Conservation (phyloP, 192 early-diverging fungal species). For the Umbelopsis ramanniana region DNA sequence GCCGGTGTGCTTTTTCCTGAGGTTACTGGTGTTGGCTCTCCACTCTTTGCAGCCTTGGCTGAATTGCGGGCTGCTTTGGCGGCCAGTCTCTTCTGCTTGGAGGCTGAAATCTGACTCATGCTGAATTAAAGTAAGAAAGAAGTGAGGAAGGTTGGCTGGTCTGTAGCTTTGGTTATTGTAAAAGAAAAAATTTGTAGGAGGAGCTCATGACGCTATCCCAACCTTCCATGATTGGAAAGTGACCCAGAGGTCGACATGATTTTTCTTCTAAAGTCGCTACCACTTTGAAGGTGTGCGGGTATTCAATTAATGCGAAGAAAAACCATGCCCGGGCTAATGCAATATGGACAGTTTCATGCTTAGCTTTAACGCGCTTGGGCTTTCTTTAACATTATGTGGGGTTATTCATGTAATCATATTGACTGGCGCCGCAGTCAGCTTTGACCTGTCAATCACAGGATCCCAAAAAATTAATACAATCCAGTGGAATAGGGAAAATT, state of each 20-base stretch:
- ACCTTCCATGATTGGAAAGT: constrained; percentile 17
- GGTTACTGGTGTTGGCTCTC: constrained; percentile 31
- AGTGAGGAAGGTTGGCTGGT: neutral
- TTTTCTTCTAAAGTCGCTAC: neutral
- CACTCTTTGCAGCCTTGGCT: constrained; percentile 36
- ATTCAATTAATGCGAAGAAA: neutral
- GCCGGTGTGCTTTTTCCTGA: constrained; percentile 40
- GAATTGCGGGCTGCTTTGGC: constrained; percentile 66
- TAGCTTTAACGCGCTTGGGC: too few species aligned
- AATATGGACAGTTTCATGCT: too few species aligned
- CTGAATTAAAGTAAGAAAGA: neutral
- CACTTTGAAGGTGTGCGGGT: neutral
- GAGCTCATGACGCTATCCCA: constrained; percentile 5
- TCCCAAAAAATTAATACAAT: neutral
- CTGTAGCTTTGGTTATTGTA: neutral
- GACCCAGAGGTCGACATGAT: neutral
- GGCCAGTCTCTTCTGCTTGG: constrained; percentile 77
- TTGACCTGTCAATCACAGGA: neutral
- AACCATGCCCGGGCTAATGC: too few species aligned
- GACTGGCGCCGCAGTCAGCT: neutral
- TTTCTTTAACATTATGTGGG: too few species aligned
- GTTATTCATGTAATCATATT: too few species aligned
- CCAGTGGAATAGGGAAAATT: too few species aligned
- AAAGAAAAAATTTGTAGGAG: neutral
- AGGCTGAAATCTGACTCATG: constrained; percentile 51